Conservation (phyloP, 2,329 filamentous ascomycete species). For the Colletotrichum sp. region DNA sequence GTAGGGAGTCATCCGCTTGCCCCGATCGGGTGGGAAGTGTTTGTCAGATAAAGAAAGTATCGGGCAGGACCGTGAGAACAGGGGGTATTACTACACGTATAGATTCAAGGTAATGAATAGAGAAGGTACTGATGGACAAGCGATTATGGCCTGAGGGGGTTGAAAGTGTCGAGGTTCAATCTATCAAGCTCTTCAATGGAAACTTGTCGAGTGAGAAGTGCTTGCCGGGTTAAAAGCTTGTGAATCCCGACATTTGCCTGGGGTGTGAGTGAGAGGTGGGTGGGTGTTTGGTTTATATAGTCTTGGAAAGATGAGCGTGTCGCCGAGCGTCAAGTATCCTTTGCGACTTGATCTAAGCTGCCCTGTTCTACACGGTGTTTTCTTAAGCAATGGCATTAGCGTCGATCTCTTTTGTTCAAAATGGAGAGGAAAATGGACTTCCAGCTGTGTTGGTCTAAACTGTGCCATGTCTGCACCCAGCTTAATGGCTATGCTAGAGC, state of each 20-base stretch:
- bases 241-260: background rate
- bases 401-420: too few species aligned
- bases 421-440: fast-evolving
- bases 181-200: background rate
- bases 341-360: background rate
- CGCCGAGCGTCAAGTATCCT: too few species aligned
- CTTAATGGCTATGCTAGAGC: background rate
- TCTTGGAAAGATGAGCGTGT: background rate
- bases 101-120: background rate
- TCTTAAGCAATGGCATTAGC: background rate
- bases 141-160: background rate
- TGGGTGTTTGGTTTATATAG: background rate
- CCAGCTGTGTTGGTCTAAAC: too few species aligned
- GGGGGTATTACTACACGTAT: background rate
- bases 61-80: background rate
- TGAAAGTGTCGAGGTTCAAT: background rate
- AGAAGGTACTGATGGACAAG: fast-evolving
- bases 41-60: fast-evolving
- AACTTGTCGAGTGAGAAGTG: background rate
- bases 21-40: background rate
- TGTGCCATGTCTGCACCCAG: too few species aligned
- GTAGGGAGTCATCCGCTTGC: background rate
- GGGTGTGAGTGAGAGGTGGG: fast-evolving
- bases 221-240: background rate
- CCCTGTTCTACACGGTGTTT: background rate